Percentiles rank a stretch among this genome's conserved stretches.
Conservation (phyloP, 768 basidiomycete species). For the Trametes cinnabarina region DNA sequence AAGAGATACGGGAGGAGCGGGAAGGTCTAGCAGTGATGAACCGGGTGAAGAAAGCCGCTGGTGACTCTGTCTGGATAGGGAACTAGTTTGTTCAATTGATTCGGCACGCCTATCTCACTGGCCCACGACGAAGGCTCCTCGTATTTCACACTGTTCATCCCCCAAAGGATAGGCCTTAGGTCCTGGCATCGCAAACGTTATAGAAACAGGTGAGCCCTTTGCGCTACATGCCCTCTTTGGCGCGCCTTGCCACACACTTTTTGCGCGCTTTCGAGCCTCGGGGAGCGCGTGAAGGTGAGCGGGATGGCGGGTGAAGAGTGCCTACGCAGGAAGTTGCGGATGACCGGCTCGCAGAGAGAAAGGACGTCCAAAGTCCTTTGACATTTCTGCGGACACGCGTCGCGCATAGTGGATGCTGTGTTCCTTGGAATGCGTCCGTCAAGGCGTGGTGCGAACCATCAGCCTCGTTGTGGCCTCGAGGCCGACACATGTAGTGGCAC, state of each 20-base stretch:
- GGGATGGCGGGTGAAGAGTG: conserved; percentile 14
- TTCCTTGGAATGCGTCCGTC: background rate
- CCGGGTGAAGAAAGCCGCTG: conserved; percentile 85
- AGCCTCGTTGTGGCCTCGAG: conserved; percentile 21
- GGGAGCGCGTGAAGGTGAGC: conserved; percentile 8
- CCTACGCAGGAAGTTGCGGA: background rate
- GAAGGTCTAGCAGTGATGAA: conserved; percentile 97
- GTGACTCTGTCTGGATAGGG: conserved; percentile 39
- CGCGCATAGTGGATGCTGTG: background rate
- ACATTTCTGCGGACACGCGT: background rate
- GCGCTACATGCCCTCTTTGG: background rate
- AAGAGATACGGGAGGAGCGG: conserved; percentile 74
- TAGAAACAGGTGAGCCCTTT: background rate
- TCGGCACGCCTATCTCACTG: conserved; percentile 5
- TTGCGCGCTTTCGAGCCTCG: background rate
- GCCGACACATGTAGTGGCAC: conserved; percentile 18
- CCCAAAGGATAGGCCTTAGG: too few species aligned
- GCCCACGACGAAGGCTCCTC: too few species aligned
- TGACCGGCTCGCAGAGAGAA: background rate
- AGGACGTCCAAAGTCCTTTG: conserved; percentile 4
- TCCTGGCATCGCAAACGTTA: background rate
- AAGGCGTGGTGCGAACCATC: conserved; percentile 6
- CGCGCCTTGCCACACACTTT: background rate
- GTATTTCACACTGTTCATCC: background rate
- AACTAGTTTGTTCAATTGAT: background rate